These are phyloP conservation scores for Adansonia madagascariensis DNA, from an alignment of 441 rosid species.

Conservation along the genomic window DNA sequence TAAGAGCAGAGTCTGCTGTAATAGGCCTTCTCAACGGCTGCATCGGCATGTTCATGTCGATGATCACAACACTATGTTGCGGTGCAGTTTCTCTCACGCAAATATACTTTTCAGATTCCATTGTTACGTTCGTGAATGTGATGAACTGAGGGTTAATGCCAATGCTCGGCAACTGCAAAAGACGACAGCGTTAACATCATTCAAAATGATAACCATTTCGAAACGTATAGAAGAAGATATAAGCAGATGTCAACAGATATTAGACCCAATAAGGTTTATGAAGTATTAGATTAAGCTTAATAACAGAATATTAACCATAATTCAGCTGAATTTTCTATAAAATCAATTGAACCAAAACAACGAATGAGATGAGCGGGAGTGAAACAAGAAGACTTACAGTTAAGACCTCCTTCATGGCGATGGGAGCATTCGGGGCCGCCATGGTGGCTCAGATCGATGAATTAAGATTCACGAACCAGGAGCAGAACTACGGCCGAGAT, in stretches of 20 bases:
- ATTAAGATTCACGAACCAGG: constrained; percentile 33
- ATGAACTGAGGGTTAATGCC: constrained; percentile 90
- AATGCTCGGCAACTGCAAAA: constrained; percentile 47
- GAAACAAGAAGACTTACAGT: constrained; percentile 49
- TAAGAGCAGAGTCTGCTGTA: constrained; percentile 93
- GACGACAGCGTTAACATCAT: not conserved
- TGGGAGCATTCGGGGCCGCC: constrained; percentile 69
- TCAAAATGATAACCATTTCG: not conserved
- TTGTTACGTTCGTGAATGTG: constrained; percentile 86
- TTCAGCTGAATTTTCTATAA: constrained; percentile 31
- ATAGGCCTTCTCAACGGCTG: constrained; percentile 97
- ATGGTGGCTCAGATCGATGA: constrained; percentile 57
- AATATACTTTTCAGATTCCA: constrained; percentile 64
- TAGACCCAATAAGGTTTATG: not conserved
- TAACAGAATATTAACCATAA: not conserved
- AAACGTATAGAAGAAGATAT: not conserved
- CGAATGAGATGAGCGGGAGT: not conserved
- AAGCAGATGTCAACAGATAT: not conserved
- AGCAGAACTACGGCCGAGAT: constrained; percentile 57
- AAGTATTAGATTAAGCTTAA: constrained; percentile 10
- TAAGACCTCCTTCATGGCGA: constrained; percentile 67
- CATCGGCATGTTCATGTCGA: constrained; percentile 93
- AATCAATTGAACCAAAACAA: constrained; percentile 11
- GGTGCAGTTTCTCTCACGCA: constrained; percentile 90
- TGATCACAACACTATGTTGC: constrained; percentile 90